Base-by-base conservation (phyloP, 345 rosid species). In the Cardiospermum halicacabum region DNA sequence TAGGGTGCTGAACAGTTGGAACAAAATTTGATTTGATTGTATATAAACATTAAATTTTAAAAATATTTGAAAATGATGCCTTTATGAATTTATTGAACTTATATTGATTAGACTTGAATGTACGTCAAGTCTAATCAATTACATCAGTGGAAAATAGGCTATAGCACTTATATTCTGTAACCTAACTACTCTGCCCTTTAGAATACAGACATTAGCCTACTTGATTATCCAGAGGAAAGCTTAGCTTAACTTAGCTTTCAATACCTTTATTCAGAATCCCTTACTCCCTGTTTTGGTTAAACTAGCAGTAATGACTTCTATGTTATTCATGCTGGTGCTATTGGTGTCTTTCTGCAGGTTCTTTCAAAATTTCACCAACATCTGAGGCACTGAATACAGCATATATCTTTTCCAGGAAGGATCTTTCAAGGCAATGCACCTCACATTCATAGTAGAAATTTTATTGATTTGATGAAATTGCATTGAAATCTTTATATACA, bases 381-480 rank as follows among this genome's bases (percentile, higher is more conserved):
- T 79, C 93, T 12, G 87, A 81, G 58, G 73, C 91, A 39, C 69
- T 84, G 53, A 94, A 94, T 70, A 84, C 96, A 43, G 81, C 95
- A 31, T 94, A 89, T 60, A 64, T 84, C 69, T 83, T 94, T 72
- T 94, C 99, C 64, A 83, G 96, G 66, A 91, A 79, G 72, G 96
- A 89, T 78, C 84, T 94, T 67, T 87, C 99, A 68, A 89, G 97
- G 99, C 80, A 82, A 76, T 27, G 7, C 53, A 27, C 30, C 40
- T 65, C 2, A 34, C 15, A 47, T 16, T 3, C 24, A 36, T 51
- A 34, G 9, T 34, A 36, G 30, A 51, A 50, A 64, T 64, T 34
- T 31, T 50, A 1, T 63, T 36, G 15, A 50, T 12, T 32, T 62
- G 28, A 16, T 45, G 12, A 4, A 12, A 3, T 42, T 13, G 3